phyloP scores from a whole-genome alignment of 106 monocot species.

The Apostasia shenzhenica region DNA sequence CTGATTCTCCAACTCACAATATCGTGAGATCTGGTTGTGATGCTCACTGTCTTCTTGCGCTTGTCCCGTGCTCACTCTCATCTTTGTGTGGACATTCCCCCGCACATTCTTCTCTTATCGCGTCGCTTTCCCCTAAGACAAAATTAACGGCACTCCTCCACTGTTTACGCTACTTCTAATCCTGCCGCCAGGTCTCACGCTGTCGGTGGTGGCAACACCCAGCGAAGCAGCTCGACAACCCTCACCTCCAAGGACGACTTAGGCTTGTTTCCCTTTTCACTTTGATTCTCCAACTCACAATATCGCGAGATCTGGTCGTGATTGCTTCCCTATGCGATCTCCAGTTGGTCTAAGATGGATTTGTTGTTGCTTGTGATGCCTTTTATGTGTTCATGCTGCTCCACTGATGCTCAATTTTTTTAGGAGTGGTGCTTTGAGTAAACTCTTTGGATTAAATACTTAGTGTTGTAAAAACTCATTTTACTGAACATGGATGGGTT shows the following conservation, averaged over 20 bases:
- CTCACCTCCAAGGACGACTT: background rate
- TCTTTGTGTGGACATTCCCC: no score
- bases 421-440: background rate
- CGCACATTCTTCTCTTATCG: no score
- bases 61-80: no score
- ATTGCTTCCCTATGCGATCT: background rate
- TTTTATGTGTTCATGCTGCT: background rate
- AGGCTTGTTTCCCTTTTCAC: background rate
- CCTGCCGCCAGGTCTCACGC: background rate
- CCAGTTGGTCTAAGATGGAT: background rate
- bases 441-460: background rate
- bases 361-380: background rate
- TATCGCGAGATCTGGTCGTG: slow-evolving; percentile 1
- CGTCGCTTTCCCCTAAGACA: background rate
- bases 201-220: background rate
- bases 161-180: background rate
- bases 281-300: background rate
- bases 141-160: slow-evolving; percentile 1
- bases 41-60: no score
- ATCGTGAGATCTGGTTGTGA: background rate
- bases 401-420: background rate
- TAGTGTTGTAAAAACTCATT: background rate
- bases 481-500: background rate
- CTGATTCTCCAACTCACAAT: background rate
- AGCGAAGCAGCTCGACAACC: background rate